Percentiles rank a stretch among this genome's conserved stretches.
Evolutionary conservation across 2,329 filamentous ascomycete species (phyloP).

Genomic region (Pseudogymnoascus sp.): DNA sequence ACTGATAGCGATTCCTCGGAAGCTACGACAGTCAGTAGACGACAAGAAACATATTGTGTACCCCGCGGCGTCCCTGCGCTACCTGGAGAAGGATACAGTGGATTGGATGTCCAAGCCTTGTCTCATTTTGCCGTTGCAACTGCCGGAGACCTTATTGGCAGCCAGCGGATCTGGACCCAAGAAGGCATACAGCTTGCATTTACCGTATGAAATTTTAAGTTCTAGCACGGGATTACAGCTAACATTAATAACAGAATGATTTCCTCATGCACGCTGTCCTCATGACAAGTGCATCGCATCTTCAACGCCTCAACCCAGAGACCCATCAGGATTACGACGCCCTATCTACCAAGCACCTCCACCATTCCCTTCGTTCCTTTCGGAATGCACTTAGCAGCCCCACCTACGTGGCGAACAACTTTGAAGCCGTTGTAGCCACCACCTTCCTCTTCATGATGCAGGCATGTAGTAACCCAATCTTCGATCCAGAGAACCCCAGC

Average conservation of each 20-base stretch:
- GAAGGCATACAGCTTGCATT: conserved; percentile 17
- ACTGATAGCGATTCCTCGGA: not conserved
- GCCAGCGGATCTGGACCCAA: conserved; percentile 11
- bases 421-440: conserved; percentile 16
- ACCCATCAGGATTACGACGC: conserved; percentile 7
- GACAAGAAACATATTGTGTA: not conserved
- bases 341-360: conserved; percentile 12
- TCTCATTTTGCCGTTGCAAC: not conserved
- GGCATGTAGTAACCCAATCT: not conserved
- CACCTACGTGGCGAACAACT: conserved; percentile 9
- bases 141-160: not conserved
- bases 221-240: not conserved
- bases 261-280: conserved; percentile 18
- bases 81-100: not conserved
- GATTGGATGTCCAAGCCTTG: not conserved
- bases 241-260: conserved; percentile 11
- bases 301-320: not conserved
- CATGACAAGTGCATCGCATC: conserved; percentile 9
- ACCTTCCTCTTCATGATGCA: conserved; percentile 16
- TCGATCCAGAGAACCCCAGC: not conserved
- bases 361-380: conserved; percentile 14
- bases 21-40: not conserved
- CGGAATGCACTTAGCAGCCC: conserved; percentile 11
- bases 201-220: conserved; percentile 7
- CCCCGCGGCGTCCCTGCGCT: not conserved